Conservation (phyloP, 345 rosid species). For the Citrus trifoliata region DNA sequence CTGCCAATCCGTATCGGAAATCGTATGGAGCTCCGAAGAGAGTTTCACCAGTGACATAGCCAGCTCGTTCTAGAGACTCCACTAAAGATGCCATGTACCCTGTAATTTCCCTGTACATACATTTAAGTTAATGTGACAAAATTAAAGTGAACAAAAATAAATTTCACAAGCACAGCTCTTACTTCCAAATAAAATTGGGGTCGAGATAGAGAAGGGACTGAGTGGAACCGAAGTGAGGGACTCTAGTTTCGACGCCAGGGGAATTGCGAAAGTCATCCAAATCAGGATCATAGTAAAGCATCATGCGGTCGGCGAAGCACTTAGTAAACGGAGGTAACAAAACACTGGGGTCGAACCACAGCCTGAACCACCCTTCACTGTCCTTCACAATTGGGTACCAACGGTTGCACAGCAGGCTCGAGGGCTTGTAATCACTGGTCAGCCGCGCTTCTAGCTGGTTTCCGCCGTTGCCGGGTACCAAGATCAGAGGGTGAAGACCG, state of each 20-base stretch:
- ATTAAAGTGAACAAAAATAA: not conserved
- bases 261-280: constrained; percentile 73
- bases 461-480: constrained; percentile 86
- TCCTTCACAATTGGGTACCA: constrained; percentile 48
- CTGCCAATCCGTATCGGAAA: constrained; percentile 78
- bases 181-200: constrained; percentile 69
- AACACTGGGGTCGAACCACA: constrained; percentile 79
- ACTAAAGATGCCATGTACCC: constrained; percentile 72
- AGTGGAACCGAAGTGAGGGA: constrained; percentile 64
- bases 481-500: constrained; percentile 59
- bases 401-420: constrained; percentile 48
- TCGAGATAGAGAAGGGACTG: constrained; percentile 63
- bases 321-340: constrained; percentile 59
- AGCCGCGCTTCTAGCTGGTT: constrained; percentile 82
- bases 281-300: constrained; percentile 50
- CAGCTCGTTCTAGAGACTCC: constrained; percentile 48
- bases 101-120: constrained; percentile 37
- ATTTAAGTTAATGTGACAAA: not conserved
- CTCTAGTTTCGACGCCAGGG: constrained; percentile 73
- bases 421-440: constrained; percentile 52
- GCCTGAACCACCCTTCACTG: constrained; percentile 75
- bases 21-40: constrained; percentile 89
- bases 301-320: constrained; percentile 78
- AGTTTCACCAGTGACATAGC: constrained; percentile 57
- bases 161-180: constrained; percentile 9